Percentiles rank a stretch among this genome's conserved stretches.
phyloP scores from a whole-genome alignment of 2,329 filamentous ascomycete species.

The Tolypocladium endophyticum region DNA sequence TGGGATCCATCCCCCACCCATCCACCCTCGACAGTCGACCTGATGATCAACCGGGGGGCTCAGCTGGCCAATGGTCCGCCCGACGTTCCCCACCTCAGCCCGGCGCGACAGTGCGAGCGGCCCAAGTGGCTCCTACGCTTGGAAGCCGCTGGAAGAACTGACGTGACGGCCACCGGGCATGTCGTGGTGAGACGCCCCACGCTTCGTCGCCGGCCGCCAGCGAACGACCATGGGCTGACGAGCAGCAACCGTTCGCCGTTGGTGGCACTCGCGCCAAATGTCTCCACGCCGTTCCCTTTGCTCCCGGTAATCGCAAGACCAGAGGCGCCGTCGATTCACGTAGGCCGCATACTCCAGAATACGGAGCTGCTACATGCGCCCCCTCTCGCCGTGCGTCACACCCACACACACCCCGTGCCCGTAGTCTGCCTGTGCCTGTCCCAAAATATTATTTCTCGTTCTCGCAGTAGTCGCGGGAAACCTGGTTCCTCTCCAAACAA shows the following conservation, averaged over 20 bases:
- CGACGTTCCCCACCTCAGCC: constrained; percentile 2
- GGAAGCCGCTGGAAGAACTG: constrained; percentile 10
- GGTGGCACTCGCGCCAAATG: not conserved
- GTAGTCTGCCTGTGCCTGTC: constrained; percentile 8
- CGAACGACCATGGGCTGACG: not conserved
- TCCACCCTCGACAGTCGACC: constrained; percentile 5
- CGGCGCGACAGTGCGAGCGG: constrained; percentile 1
- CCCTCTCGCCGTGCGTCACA: constrained; percentile 11
- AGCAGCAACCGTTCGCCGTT: not conserved
- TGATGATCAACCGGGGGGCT: constrained; percentile 10
- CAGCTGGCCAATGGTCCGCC: constrained; percentile 7
- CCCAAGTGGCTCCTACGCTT: constrained; percentile 2
- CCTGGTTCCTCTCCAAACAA: constrained; percentile 5
- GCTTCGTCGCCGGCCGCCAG: not conserved
- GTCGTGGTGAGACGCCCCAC: not conserved
- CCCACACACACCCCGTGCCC: constrained; percentile 7
- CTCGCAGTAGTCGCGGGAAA: constrained; percentile 11
- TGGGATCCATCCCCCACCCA: not conserved
- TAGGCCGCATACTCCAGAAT: constrained; percentile 12
- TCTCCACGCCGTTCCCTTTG: constrained; percentile 1
- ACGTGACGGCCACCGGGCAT: not conserved
- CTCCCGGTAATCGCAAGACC: constrained; percentile 20
- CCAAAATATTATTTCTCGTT: constrained; percentile 31
- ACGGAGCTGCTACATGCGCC: constrained; percentile 13
- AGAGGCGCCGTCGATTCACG: constrained; percentile 16